Evolutionary conservation across 805 yeast species (phyloP), one percentile per base, ranked within the genome.

Genomic region (Cyberlindnera misumaiensis): DNA sequence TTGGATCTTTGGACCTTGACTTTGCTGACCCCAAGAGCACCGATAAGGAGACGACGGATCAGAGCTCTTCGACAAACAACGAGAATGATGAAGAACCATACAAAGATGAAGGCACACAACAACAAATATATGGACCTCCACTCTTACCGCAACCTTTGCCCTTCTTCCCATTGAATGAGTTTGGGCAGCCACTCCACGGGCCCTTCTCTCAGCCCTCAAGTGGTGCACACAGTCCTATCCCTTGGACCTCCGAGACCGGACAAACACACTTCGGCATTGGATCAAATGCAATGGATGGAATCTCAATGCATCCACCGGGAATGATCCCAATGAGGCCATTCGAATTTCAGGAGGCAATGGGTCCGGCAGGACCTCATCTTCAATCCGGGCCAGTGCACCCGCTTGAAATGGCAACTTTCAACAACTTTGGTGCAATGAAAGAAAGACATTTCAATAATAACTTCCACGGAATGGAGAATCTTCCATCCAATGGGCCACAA

Each of bases 301-400:
- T 53, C 35, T 29, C 56, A 29, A 29, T 49, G 11, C 51, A 50
- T 11, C 55, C 45, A 16, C 56, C 55, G 13, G 51, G 54, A 3
- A 51, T 51, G 54, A 47, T 53, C 11, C 51, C 55, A 15, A 42
- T 53, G 42, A 42, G 48, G 18, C 54, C 58, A 14, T 50, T 52
- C 28, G 56, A 50, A 8, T 47, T 52, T 44, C 49, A 51, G 4
- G 52, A 52, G 32, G 55, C 49, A 20, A 20, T 20, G 36, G 51
- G 50, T n/a, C 28, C 47, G 22, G 32, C 43, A 20, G 28, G 26
- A n/a, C 32, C 16, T n/a, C 46, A 44, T 27, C 46, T 37, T 42
- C 36, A 44, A 39, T 43, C 22, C 16, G 40, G 32, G 8, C 46
- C 31, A 42, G 38, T 42, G 38, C 41, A 32, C 34, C 45, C 39